Evolutionary conservation across 805 yeast species (phyloP).

Genomic region (Zygotorulaspora chibaensis): DNA sequence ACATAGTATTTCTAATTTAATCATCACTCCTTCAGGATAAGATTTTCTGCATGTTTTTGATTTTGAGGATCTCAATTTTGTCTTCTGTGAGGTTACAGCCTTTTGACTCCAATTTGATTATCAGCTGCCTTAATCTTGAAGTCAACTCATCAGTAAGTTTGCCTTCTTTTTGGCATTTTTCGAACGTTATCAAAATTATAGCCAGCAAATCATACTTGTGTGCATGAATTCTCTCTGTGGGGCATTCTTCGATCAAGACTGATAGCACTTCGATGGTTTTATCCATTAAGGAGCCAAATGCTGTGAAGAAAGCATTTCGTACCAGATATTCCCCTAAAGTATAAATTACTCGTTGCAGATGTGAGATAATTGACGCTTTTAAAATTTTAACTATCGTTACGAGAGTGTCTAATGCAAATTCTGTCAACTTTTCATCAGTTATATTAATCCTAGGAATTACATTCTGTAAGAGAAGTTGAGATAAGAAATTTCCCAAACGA

Average conservation of each 20-base stretch:
- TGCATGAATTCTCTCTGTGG: constrained; percentile 20
- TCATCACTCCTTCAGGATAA: background rate
- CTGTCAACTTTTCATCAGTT: constrained; percentile 20
- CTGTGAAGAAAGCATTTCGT: constrained; percentile 28
- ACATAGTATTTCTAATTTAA: background rate
- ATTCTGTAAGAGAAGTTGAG: constrained; percentile 25
- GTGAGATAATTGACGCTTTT: constrained; percentile 10
- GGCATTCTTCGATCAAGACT: constrained; percentile 10
- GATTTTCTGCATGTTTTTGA: constrained; percentile 1
- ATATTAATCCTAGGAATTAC: constrained; percentile 26
- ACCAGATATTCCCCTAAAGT: constrained; percentile 29
- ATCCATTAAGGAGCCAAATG: constrained; percentile 15
- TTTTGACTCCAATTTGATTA: constrained; percentile 6
- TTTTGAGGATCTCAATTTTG: constrained; percentile 5
- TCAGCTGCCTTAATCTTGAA: background rate
- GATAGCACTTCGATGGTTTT: constrained; percentile 13
- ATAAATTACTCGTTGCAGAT: constrained; percentile 26
- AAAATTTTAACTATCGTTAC: constrained; percentile 7
- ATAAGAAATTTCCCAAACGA: constrained; percentile 18
- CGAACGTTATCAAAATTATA: constrained; percentile 17
- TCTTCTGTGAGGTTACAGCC: constrained; percentile 17
- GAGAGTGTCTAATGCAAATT: constrained; percentile 10
- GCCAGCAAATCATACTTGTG: constrained; percentile 29
- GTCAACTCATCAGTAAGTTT: constrained; percentile 6
- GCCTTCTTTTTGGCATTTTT: constrained; percentile 29